Conservation (phyloP, 176 grass and related monocot species). For the Poa annua region DNA sequence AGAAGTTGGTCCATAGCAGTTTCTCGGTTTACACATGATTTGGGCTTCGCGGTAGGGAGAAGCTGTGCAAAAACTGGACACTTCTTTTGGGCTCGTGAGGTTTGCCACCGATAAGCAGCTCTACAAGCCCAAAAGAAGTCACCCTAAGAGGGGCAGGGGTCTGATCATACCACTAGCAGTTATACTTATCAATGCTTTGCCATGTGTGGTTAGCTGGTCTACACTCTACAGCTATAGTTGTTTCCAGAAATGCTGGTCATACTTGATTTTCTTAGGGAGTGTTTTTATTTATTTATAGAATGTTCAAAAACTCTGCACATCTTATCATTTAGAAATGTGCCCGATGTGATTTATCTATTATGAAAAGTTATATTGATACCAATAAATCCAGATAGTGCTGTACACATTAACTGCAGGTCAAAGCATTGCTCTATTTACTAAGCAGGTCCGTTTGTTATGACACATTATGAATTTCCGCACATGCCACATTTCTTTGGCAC, state of each 20-base stretch:
- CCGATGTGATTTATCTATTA: conserved; percentile 40
- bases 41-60: no score
- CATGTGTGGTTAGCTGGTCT: conserved; percentile 52
- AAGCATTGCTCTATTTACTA: conserved; percentile 15
- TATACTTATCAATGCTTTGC: conserved; percentile 46
- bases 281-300: neutral
- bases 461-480: conserved; percentile 14
- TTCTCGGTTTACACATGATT: no score
- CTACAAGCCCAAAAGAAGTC: no score
- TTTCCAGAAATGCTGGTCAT: conserved; percentile 39
- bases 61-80: no score
- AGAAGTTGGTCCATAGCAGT: no score
- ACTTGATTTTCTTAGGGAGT: neutral
- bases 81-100: no score
- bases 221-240: conserved; percentile 43
- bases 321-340: conserved; percentile 22
- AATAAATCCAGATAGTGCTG: conserved; percentile 19
- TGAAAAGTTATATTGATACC: conserved; percentile 24
- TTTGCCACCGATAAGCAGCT: no score
- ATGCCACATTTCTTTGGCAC: conserved; percentile 32
- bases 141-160: conserved; percentile 40
- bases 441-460: conserved; percentile 21
- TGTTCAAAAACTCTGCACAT: no score
- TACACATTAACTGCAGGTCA: conserved; percentile 12
- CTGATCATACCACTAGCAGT: conserved; percentile 43